Evolutionary conservation across 345 rosid species (phyloP).

Genomic region (Lumnitzera littorea): DNA sequence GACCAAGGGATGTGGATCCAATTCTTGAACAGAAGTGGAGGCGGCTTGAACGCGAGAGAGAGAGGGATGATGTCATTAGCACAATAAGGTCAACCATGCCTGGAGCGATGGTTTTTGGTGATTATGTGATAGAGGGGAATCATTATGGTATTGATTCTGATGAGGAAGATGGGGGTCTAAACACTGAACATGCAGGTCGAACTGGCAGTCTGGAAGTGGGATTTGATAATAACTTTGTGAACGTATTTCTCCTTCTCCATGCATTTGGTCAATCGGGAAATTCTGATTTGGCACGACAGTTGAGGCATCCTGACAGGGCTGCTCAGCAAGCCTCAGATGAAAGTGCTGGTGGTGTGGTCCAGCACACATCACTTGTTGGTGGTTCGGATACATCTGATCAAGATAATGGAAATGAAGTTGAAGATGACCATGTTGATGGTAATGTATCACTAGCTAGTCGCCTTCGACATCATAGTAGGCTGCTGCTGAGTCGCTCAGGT

Average conservation of each 20-base stretch:
- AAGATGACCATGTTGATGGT: slow-evolving; percentile 1
- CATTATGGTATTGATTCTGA: slow-evolving; percentile 30
- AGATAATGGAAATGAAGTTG: slow-evolving; percentile 32
- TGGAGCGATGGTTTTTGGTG: slow-evolving; percentile 74
- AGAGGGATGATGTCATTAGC: slow-evolving; percentile 62
- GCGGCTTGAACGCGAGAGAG: slow-evolving; percentile 60
- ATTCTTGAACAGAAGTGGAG: slow-evolving; percentile 66
- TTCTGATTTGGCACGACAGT: slow-evolving; percentile 32
- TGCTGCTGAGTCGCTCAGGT: slow-evolving; percentile 58
- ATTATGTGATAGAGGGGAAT: slow-evolving; percentile 79
- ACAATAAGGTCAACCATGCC: slow-evolving; percentile 69
- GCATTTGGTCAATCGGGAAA: slow-evolving; percentile 69
- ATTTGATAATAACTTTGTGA: slow-evolving; percentile 52
- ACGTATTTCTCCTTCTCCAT: slow-evolving; percentile 59
- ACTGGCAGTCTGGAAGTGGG: slow-evolving; percentile 34
- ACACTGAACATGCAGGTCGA: too few species aligned
- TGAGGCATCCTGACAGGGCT: slow-evolving; percentile 30
- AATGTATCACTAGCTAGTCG: neutral
- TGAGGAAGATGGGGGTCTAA: slow-evolving; percentile 16
- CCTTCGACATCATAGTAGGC: slow-evolving; percentile 20
- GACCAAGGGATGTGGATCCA: slow-evolving; percentile 75
- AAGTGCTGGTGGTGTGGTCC: slow-evolving; percentile 13
- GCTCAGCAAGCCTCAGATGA: slow-evolving; percentile 21
- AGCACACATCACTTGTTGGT: slow-evolving; percentile 15
- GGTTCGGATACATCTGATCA: slow-evolving; percentile 36